A percentile compares a stretch with the other conserved stretches of the same genome.
Conservation (phyloP, 192 early-diverging fungal species). For the Coemansia sp. region DNA sequence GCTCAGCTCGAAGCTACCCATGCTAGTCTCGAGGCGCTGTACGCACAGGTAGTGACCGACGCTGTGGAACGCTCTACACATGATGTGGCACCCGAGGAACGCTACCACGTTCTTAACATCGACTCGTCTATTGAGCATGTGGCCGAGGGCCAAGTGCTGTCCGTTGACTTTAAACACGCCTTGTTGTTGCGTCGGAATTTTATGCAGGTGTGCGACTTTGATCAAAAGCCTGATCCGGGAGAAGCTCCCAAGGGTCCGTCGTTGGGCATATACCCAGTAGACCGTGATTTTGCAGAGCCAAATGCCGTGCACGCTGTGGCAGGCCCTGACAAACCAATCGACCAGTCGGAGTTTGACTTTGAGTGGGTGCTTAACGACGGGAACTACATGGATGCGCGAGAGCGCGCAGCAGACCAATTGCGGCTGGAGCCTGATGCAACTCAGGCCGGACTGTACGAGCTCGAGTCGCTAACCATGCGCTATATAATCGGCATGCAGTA, state of each 20-base stretch:
- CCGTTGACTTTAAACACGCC: conserved; percentile 38
- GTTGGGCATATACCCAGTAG: conserved; percentile 38
- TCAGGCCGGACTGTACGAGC: conserved; percentile 9
- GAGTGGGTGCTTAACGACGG: conserved; percentile 9
- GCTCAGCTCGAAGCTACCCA: conserved; percentile 36
- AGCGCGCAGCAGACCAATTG: background rate
- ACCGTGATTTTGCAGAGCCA: background rate
- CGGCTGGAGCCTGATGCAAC: background rate
- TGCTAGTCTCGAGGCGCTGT: conserved; percentile 40
- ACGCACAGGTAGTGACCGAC: conserved; percentile 36
- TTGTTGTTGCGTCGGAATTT: conserved; percentile 20
- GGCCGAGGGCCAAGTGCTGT: conserved; percentile 30
- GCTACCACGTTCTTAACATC: conserved; percentile 52
- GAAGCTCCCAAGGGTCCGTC: conserved; percentile 13
- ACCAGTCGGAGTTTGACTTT: conserved; percentile 3
- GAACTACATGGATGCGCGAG: background rate
- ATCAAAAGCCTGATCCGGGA: background rate
- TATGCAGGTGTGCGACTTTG: conserved; percentile 31
- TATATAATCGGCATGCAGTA: conserved; percentile 17
- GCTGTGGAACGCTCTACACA: conserved; percentile 20
- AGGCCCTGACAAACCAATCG: too few species aligned
- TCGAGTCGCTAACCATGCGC: conserved; percentile 22
- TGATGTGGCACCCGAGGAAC: conserved; percentile 29
- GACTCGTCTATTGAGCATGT: conserved; percentile 31
- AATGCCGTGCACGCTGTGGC: too few species aligned